Conservation (phyloP, 768 basidiomycete genomes). For the Crassisporium funariophilum region DNA sequence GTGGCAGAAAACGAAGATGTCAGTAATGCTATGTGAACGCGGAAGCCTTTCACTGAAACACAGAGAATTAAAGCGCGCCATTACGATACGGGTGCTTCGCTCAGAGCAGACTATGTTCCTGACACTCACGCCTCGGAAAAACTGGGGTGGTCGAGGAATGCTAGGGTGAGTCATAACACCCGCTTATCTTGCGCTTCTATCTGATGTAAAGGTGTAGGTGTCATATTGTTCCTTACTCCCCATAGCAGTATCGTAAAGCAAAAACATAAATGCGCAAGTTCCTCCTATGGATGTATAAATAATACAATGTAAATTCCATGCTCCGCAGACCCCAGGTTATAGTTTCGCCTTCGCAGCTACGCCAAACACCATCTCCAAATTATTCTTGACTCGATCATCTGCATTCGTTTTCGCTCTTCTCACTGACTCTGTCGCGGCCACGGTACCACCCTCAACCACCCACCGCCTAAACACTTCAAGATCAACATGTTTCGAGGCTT, state of each 20-base stretch:
- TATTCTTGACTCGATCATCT: constrained; percentile 24
- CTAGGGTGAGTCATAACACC: constrained; percentile 61
- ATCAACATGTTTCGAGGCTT: constrained; percentile 41
- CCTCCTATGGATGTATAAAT: constrained; percentile 8
- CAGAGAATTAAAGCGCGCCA: constrained; percentile 46
- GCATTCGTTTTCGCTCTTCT: constrained; percentile 27
- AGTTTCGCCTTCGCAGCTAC: constrained; percentile 10
- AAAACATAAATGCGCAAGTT: not conserved
- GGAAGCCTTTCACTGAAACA: not conserved
- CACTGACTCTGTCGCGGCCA: constrained; percentile 39
- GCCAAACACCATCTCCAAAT: constrained; percentile 40
- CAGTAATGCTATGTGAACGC: constrained; percentile 25
- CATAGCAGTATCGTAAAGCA: constrained; percentile 9
- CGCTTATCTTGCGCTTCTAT: not conserved
- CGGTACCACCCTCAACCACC: constrained; percentile 46
- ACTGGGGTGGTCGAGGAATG: constrained; percentile 88
- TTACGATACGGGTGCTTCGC: constrained; percentile 62
- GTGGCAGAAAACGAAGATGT: constrained; percentile 83
- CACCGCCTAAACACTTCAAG: constrained; percentile 55
- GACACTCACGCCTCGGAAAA: constrained; percentile 65
- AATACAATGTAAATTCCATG: constrained; percentile 4
- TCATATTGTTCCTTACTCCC: constrained; percentile 57
- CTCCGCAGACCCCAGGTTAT: constrained; percentile 7
- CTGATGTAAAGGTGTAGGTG: constrained; percentile 40
- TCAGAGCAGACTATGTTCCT: constrained; percentile 46